Base-by-base conservation (phyloP, 1,139 yeast genomes). In the Kodamaea sp. region DNA sequence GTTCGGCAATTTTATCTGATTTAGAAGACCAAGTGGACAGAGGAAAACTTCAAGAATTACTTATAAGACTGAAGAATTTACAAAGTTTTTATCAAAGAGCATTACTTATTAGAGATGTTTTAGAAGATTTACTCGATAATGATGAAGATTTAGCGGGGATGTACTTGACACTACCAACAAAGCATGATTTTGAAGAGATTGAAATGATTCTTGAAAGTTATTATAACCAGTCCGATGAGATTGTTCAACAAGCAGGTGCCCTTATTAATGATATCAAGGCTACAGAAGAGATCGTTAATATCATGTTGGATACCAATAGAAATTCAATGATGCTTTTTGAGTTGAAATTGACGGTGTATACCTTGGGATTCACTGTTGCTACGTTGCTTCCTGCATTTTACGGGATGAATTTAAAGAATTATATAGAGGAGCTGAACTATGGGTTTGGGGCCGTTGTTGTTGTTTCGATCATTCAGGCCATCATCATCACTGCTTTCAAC, bases 261-360 rank as follows among this genome's bases (percentile, higher is more conserved):
- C 67, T 89, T 40, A 79, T 87, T 27, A 78, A 81, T 47, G 95
- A 92, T 60, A 92, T 94, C 50, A 79, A 83, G 46, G 88, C 95
- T 10, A 92, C 99, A 0, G 98, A 94, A 57, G 99, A 94, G 57
- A 89, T 94, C 53, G 94, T 89, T 43, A 94, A 94, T 58, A 92
- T 94, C 52, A 88, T 94, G 42, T 65, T 94, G 39, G 99, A 94
- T 61, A 89, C 98, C 1, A 92, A 90, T 57, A 80, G 99, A 63
- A 94, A 94, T 62, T 83, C 95, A 6, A 71, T 92, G 45, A 90
- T 92, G 96, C 70, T 92, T 40, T 79, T 86, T 52, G 96, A 92
- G 51, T 65, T 92, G 48, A 82, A 86, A 52, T 79, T 90, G 30
- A 81, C 96, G 0, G 84, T 92, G 28, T 88, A 88, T 45, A 85